These are phyloP conservation scores for Ogataea methylovora DNA, from an alignment of 805 yeast species.

Conservation along the genomic window DNA sequence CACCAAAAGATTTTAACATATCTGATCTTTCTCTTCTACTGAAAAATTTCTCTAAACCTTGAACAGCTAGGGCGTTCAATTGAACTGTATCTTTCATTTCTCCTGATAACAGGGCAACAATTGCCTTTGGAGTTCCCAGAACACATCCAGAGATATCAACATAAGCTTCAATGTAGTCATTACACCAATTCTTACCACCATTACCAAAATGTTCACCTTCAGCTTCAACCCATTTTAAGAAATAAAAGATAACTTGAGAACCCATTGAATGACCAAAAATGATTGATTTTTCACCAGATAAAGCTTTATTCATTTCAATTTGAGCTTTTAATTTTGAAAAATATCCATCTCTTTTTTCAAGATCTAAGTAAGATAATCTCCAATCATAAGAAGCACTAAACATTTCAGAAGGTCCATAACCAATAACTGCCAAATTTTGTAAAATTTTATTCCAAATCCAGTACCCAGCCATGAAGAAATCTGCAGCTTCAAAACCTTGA, in stretches of 20 bases:
- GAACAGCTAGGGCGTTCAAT: conserved; percentile 84
- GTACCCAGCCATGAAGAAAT: conserved; percentile 92
- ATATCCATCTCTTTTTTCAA: conserved; percentile 82
- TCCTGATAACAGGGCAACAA: conserved; percentile 89
- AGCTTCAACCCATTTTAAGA: conserved; percentile 96
- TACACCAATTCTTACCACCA: conserved; percentile 89
- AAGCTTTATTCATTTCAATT: conserved; percentile 52
- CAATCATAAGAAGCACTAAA: conserved; percentile 90
- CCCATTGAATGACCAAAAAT: conserved; percentile 96
- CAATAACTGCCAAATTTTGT: conserved; percentile 91
- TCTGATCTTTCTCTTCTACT: conserved; percentile 84
- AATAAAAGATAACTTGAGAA: conserved; percentile 78
- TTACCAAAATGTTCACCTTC: conserved; percentile 73
- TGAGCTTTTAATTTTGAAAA: conserved; percentile 68
- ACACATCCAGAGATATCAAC: conserved; percentile 87
- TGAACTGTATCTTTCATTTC: conserved; percentile 98
- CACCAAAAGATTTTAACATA: conserved; percentile 84
- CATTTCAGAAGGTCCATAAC: conserved; percentile 91
- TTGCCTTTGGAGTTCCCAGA: conserved; percentile 91
- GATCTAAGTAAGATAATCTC: conserved; percentile 85
- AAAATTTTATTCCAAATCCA: conserved; percentile 98
- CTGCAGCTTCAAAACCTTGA: conserved; percentile 95
- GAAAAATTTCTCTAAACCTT: conserved; percentile 91
- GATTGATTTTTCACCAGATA: conserved; percentile 61
- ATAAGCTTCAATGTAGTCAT: conserved; percentile 71